Evolutionary conservation across 2,329 filamentous ascomycete genomes (phyloP).

Genomic region (Colletotrichum brevisporum): DNA sequence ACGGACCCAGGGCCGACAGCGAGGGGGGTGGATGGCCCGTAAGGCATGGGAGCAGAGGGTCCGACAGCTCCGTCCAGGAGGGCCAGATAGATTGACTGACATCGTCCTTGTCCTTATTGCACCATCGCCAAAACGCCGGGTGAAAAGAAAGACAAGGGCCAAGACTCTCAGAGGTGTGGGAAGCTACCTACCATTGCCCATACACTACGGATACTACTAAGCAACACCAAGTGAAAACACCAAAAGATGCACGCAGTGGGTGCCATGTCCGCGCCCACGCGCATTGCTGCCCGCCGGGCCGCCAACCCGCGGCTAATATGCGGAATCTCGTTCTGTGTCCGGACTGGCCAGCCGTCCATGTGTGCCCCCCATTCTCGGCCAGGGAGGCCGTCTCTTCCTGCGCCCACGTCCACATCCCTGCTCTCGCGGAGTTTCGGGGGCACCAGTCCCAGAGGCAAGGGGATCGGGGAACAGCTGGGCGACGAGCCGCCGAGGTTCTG

Average conservation of each 20-base stretch:
- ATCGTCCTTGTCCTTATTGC: conserved; percentile 12
- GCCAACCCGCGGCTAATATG: conserved; percentile 38
- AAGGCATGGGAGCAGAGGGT: conserved; percentile 14
- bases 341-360: conserved; percentile 24
- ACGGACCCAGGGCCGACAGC: conserved; percentile 26
- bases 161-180: background rate
- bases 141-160: conserved; percentile 7
- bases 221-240: background rate
- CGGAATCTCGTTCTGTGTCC: conserved; percentile 16
- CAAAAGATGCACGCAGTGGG: too few species aligned
- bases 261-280: background rate
- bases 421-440: conserved; percentile 4
- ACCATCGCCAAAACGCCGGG: conserved; percentile 14
- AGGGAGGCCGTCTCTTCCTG: conserved; percentile 31
- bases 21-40: conserved; percentile 1
- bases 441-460: background rate
- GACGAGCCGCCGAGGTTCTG: too few species aligned
- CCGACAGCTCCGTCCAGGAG: conserved; percentile 18
- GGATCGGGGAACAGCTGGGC: too few species aligned
- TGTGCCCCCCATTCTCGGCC: conserved; percentile 13
- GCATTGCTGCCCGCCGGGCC: conserved; percentile 35
- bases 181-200: too few species aligned
- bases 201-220: too few species aligned
- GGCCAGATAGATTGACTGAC: conserved; percentile 22
- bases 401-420: conserved; percentile 20